Base-by-base conservation (phyloP, 768 basidiomycete genomes). In the Leccinum rimulosum region DNA sequence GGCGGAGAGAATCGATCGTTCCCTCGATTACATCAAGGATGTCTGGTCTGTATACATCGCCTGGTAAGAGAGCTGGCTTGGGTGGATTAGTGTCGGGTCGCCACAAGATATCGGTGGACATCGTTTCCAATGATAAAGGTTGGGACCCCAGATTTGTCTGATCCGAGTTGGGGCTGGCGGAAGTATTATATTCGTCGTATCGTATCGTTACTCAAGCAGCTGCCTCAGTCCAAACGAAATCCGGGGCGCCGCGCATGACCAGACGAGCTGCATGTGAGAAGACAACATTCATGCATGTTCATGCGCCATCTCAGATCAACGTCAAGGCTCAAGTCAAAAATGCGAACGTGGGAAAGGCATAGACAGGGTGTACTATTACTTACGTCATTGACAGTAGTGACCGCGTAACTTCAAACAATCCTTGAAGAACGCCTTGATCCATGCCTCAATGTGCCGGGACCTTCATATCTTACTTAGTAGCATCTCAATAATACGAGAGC, bases 21-120 rank as follows among this genome's bases (percentile, higher is more conserved):
- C 74, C 66, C 60, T 86, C 85, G 50, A 91, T 87, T 17, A 81
- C 78, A 59, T 82, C 73, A 27, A 88, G 73, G 27, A 88, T 78
- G 57, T 88, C 86, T 8, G 82, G 82, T 50, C 82, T 76, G 65
- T 82, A 85, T 7, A 88, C 69, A 12, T 69, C 59, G 3, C 73
- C 73, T 40, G 61, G 60, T 28, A 66, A 48, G 57, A 55, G 68
- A 40, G 60, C 58, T 48, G 76, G 74, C 33, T 58, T 68, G 35
- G 60, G 27, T 1, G 62, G 64, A 22, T 60, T 43, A 2, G 65
- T 64, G 62, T 70, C 62, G 10, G 82, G 81, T 63, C 75, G 71
- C 83, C 83, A 84, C 36, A 80, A 43, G 43, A 56, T 45, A 25
- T 64, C 67, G 6, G 54, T 10, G 28, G 64, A 53, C 68, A 68